Evolutionary conservation across 2,329 filamentous ascomycete species (phyloP).

Genomic region (Pseudodiploospora longispora): DNA sequence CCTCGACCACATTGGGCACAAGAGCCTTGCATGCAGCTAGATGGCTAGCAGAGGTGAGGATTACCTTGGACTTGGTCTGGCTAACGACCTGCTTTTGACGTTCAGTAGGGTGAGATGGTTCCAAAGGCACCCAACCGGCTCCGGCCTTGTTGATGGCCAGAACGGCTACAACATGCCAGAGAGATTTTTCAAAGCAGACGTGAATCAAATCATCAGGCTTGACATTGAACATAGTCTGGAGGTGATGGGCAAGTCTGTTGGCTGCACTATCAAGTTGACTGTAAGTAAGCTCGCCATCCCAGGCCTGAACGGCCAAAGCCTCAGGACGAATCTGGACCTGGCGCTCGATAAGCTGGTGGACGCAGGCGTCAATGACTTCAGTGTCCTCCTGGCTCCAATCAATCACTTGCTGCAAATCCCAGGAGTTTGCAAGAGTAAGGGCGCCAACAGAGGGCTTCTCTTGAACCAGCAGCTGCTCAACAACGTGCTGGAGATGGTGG

Average conservation of each 20-base stretch:
- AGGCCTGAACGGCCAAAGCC: constrained; percentile 2
- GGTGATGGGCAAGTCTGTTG: constrained; percentile 1
- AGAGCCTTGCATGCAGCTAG: neutral
- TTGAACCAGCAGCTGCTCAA: constrained; percentile 8
- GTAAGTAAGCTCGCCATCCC: constrained; percentile 7
- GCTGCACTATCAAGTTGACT: constrained; percentile 3
- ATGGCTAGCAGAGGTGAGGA: neutral
- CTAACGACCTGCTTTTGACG: neutral
- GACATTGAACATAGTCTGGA: neutral
- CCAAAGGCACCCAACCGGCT: constrained; percentile 7
- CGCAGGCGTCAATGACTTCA: neutral
- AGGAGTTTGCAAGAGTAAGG: neutral
- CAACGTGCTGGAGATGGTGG: constrained; percentile 10
- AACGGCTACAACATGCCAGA: constrained; percentile 8
- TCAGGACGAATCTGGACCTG: neutral
- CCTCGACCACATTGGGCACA: neutral
- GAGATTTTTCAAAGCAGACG: neutral
- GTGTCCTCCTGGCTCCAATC: neutral
- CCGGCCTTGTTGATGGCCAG: constrained; percentile 9
- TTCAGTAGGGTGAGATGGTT: constrained; percentile 2
- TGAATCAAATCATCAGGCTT: neutral
- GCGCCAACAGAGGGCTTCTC: neutral
- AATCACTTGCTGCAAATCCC: neutral
- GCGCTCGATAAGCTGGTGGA: neutral
- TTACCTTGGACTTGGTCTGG: neutral